Evolutionary conservation across 116 monocot genomes (phyloP), one percentile per base, ranked within the genome.

Genomic region (Phalaenopsis hybrid): DNA sequence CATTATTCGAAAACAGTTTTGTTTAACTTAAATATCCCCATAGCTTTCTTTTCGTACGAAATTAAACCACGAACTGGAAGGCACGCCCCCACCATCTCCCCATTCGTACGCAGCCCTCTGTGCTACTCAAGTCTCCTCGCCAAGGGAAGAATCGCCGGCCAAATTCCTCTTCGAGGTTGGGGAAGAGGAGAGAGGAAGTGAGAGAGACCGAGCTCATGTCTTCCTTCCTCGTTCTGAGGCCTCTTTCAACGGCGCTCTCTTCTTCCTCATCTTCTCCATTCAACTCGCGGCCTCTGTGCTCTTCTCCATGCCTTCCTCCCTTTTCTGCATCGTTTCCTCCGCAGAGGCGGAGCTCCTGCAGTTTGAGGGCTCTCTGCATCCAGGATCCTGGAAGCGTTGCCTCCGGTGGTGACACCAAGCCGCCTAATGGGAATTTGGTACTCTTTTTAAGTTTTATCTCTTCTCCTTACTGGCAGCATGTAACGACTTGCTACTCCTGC

Each of bases 341-440:
- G 6, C 61, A 23, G 75, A 82, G 44, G 79, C 83, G 74, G 48
- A 59, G 65, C 75, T 43, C 78, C 18, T 65, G 82, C 57, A 81
- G 65, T 13, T 63, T 86, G 79, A 81, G 44, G 44, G 70, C 75
- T 21, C 74, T 76, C 11, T 85, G 89, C 15, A 79, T 85, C 8
- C 50, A 73, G 31, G 86, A 83, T 34, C 63, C 83, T 28, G 86
- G 81, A 41, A 79, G 57, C 28, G 63, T 79, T 45, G 44, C 87
- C 33, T 75, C 79, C 50, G 79, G 75, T 57, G 86, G 84, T 61
- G 90, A 92, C 57, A 75, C 86, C 45, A 85, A 85, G 74, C 80
- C 84, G 49, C 84, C 85, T 11, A 90, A 85, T 77, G 90, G 90
- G 6, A 77, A 85, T 37, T 68, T 82, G 86, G 92, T 92, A 87